Base-by-base conservation (phyloP, 805 yeast species). In the Candida nanaspora region DNA sequence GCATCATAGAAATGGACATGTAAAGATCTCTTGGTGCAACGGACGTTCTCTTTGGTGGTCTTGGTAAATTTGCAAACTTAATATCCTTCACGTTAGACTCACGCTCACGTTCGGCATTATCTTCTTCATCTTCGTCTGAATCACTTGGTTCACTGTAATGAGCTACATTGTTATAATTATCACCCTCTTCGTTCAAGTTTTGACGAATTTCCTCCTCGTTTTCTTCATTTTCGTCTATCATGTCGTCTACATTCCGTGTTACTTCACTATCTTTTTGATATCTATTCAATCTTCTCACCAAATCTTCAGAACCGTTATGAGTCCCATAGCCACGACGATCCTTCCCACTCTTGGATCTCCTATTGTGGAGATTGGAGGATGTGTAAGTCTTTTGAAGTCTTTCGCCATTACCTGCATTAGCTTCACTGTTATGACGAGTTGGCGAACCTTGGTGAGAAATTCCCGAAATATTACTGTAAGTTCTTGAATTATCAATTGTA, bases 1-100 rank as follows among this genome's bases (percentile, higher is more conserved):
- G 82, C 64, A 89, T 65, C 81, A 88, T 79, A 33, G 87, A 80
- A 49, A 88, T 82, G 3, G 96, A 87, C 66, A 82, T 70, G 56
- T 70, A 82, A 78, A 88, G 81, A 54, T 89, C 96, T 37, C 82
- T 76, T 2, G 96, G 95, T 27, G 82, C 80, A 11, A 85, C 65
- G n/a, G 62, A 65, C 45, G 50, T 45, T 36, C 55, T 55, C 44
- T 67, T 68, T 9, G 64, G 65, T 0, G 85, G 79, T 31, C 65
- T 76, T 0, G 86, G 86, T 21, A 82, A 62, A 37, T 62, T 63
- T 3, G 76, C 88, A 55, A 82, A 82, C 40, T 69, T 66, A 49
- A 82, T 80, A 27, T 71, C 72, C 29, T 37, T 28, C 6, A 1
- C 7, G 16, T 11, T 19, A n/a, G 32, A 22, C 19, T 35, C 21